These are phyloP conservation scores for Inga leiocalycina DNA, from an alignment of 306 rosid species.

Conservation along the genomic window DNA sequence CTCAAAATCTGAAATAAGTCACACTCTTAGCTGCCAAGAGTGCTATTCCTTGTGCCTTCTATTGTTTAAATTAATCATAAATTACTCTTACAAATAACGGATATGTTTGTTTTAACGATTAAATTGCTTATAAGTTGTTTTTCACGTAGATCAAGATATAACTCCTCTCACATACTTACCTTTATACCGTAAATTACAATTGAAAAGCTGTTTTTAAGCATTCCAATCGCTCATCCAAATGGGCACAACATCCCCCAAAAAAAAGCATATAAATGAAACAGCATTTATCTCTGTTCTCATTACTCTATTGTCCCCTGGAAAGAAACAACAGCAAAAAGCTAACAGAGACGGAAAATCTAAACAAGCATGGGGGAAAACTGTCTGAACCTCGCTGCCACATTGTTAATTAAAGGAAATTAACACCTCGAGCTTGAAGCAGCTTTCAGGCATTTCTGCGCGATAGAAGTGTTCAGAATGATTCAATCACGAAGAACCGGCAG, in stretches of 20 bases:
- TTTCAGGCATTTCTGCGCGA: not conserved
- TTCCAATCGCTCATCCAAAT: no score
- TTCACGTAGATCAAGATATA: no score
- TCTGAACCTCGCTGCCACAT: not conserved
- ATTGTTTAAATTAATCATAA: not conserved
- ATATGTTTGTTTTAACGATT: no score
- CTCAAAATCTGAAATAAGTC: not conserved
- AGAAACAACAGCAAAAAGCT: not conserved
- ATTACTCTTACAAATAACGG: not conserved
- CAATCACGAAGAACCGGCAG: slow-evolving; percentile 47
- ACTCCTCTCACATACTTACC: no score
- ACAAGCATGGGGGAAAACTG: not conserved
- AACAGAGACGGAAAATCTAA: not conserved
- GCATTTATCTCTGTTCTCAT: not conserved
- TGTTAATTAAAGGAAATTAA: slow-evolving; percentile 16
- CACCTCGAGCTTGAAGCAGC: slow-evolving; percentile 14
- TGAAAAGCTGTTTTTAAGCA: no score
- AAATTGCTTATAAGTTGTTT: no score
- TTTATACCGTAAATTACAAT: no score
- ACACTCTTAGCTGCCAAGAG: not conserved
- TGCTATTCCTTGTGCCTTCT: not conserved
- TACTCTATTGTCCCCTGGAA: not conserved
- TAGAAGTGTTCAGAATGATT: not conserved
- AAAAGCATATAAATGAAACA: not conserved
- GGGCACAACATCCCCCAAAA: not conserved